Percentiles rank a stretch among this genome's conserved stretches.
phyloP scores from a whole-genome alignment of 805 yeast species.

The Kluyveromyces aestuarii region DNA sequence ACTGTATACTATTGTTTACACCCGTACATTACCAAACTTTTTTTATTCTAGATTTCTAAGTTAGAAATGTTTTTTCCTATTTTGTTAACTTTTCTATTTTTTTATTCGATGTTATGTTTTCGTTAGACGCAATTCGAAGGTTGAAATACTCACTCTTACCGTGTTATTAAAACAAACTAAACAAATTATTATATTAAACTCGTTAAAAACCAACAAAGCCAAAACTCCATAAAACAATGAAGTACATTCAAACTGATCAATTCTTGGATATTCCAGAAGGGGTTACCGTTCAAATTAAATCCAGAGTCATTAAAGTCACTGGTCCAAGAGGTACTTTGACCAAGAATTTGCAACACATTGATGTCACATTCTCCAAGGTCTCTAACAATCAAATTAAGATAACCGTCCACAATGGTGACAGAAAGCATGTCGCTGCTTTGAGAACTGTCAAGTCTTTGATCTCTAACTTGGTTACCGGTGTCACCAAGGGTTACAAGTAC shows the following conservation, averaged over 20 bases:
- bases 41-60: too few species aligned
- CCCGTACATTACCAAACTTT: background rate
- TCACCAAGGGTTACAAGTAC: constrained; percentile 98
- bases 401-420: constrained; percentile 96
- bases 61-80: background rate
- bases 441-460: constrained; percentile 97
- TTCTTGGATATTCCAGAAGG: constrained; percentile 81
- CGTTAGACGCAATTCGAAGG: too few species aligned
- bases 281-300: constrained; percentile 82
- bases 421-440: constrained; percentile 99
- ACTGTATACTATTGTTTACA: background rate
- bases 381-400: constrained; percentile 68
- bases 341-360: constrained; percentile 90
- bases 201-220: too few species aligned
- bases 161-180: too few species aligned
- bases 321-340: constrained; percentile 96
- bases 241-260: constrained; percentile 84
- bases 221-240: constrained; percentile 35
- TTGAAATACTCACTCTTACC: too few species aligned
- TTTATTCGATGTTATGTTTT: background rate
- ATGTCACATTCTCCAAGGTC: constrained; percentile 84
- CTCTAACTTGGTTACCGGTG: constrained; percentile 94
- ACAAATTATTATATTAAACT: too few species aligned
- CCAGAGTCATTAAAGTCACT: constrained; percentile 84
- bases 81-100: background rate